Base-by-base conservation (phyloP, 805 yeast species). In the Isabelozyma heimii region DNA sequence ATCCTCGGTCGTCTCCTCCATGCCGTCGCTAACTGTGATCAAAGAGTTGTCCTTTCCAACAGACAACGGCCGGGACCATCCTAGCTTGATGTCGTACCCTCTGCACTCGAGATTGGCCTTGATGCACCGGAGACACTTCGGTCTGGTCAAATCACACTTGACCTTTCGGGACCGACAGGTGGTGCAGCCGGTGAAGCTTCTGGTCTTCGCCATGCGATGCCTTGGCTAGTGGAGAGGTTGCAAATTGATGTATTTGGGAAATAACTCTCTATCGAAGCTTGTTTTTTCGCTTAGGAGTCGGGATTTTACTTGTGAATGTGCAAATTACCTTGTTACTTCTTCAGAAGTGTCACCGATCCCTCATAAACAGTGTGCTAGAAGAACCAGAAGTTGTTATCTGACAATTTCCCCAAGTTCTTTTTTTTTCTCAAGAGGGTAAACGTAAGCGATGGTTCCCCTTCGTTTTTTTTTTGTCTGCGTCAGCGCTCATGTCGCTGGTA, bases 111-210 rank as follows among this genome's bases (percentile, higher is more conserved):
- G 48, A 3, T 70, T 68, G 2, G 82, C 75, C 52, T 71, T 76
- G 39, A 49, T 55, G 61, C 85, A 81, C 46, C 83, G 65, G 30
- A 55, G 43, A 55, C 85, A 81, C 14, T 49, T 52, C 2, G 84
- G 84, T 47, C 66, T 65, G 4, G 61, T 52, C 10, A 75, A 69
- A 57, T 79, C 84, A 61, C 85, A 81, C 57, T 79, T 79, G 53
- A 80, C 78, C 52, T 79, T 80, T 24, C 84, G 64, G 17, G 65
- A 57, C 37, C 85, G 65, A 54, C 85, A 81, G 6, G 84, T 81
- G 70, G 80, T 77, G 60, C 85, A 81, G 4, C 85, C 85, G 42
- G 74, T 66, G 58, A 79, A 79, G 44, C 62, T 67, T 42, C 78
- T 61, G 17, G 62, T 64, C 44, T 56, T 56, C 15, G 57, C 59